These are phyloP conservation scores for Boletellus deceptivus DNA, from an alignment of 1,284 basidiomycete genomes.

Conservation along the genomic window DNA sequence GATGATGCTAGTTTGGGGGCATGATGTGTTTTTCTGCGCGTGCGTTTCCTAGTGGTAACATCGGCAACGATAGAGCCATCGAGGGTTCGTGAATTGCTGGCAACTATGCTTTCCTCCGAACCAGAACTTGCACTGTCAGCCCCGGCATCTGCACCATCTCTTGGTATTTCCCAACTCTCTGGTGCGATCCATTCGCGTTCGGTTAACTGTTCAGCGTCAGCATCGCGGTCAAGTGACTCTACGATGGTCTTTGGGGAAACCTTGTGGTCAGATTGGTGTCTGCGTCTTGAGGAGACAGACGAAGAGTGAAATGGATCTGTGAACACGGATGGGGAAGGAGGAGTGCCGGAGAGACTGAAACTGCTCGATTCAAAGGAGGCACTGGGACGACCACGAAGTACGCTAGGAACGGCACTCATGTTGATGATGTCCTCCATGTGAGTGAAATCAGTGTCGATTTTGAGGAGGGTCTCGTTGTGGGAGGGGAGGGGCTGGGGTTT, in stretches of 20 bases:
- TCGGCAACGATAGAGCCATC: constrained; percentile 21
- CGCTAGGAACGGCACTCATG: constrained; percentile 18
- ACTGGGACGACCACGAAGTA: constrained; percentile 10
- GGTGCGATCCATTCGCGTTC: constrained; percentile 32
- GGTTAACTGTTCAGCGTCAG: constrained; percentile 4
- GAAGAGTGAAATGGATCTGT: constrained; percentile 46
- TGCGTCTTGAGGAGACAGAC: constrained; percentile 14
- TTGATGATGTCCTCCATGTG: constrained; percentile 86
- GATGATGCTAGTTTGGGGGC: constrained; percentile 19
- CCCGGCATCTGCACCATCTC: constrained; percentile 19
- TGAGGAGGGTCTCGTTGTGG: constrained; percentile 25
- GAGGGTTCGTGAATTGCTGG: constrained; percentile 18
- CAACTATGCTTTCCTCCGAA: constrained; percentile 29
- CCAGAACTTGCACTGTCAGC: constrained; percentile 26
- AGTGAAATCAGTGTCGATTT: constrained; percentile 76
- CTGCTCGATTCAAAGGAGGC: constrained; percentile 27
- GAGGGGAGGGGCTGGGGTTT: constrained; percentile 18
- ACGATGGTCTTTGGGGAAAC: constrained; percentile 50
- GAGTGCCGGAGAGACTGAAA: constrained; percentile 28
- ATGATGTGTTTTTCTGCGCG: constrained; percentile 26
- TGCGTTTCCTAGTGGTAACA: constrained; percentile 16
- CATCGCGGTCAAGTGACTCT: constrained; percentile 7
- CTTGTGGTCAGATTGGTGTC: constrained; percentile 30
- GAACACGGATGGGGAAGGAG: constrained; percentile 39
- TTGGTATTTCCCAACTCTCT: constrained; percentile 38